Evolutionary conservation across 257 asterid species (phyloP).

Genomic region (Ocimum tenuiflorum): DNA sequence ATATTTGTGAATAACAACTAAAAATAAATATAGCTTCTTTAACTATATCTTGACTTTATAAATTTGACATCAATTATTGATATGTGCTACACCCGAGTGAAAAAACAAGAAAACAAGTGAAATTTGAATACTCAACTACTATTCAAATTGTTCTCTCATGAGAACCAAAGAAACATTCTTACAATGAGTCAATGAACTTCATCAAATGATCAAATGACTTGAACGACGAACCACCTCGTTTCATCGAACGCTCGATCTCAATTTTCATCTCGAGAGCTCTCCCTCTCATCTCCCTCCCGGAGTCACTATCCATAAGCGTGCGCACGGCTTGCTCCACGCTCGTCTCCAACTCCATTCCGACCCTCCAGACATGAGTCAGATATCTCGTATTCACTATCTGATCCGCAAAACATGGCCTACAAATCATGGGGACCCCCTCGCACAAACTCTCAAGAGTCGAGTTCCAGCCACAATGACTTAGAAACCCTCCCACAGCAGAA

Average conservation of each 20-base stretch:
- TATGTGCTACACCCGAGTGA: too few species aligned
- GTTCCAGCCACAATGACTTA: slow-evolving; percentile 50
- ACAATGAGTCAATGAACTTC: slow-evolving; percentile 23
- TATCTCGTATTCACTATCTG: slow-evolving; percentile 33
- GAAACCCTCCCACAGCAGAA: slow-evolving; percentile 33
- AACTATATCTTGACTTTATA: too few species aligned
- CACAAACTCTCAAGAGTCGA: slow-evolving; percentile 37
- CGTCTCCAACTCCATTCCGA: slow-evolving; percentile 35
- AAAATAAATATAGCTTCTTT: too few species aligned
- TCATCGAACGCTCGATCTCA: background rate
- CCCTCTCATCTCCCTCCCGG: slow-evolving; percentile 29
- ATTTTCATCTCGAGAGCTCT: slow-evolving; percentile 19
- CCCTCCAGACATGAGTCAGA: slow-evolving; percentile 25
- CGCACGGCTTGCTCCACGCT: slow-evolving; percentile 25
- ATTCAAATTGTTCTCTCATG: too few species aligned
- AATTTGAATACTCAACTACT: too few species aligned
- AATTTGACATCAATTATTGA: too few species aligned
- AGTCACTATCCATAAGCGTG: slow-evolving; percentile 25
- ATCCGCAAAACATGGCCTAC: slow-evolving; percentile 30
- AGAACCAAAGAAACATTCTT: too few species aligned
- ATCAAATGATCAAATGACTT: slow-evolving; percentile 25
- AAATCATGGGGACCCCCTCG: slow-evolving; percentile 38
- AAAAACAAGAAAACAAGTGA: too few species aligned
- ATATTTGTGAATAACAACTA: too few species aligned
- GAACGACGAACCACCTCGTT: slow-evolving; percentile 25